These are phyloP conservation scores for Starmerella roubikii DNA, from an alignment of 805 yeast genomes.

Conservation along the genomic window DNA sequence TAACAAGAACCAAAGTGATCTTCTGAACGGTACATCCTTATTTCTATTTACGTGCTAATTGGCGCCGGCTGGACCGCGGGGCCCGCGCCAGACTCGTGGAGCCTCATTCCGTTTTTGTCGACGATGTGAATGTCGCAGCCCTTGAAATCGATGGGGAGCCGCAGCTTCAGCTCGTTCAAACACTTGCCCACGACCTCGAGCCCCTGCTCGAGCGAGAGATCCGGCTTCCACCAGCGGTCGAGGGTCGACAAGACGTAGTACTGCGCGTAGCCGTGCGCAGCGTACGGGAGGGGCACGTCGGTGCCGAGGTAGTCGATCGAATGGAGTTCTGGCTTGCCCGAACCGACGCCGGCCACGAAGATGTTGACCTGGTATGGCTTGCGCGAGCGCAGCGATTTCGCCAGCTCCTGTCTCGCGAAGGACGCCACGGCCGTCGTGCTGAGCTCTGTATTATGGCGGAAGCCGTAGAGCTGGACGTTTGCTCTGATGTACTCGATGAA, in stretches of 20 bases:
- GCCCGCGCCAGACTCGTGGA: slow-evolving; percentile 16
- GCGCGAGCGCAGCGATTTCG: slow-evolving; percentile 77
- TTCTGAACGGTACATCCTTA: background rate
- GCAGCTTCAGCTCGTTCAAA: slow-evolving; percentile 59
- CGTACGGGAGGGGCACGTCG: slow-evolving; percentile 79
- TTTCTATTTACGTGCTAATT: background rate
- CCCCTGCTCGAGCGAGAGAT: slow-evolving; percentile 67
- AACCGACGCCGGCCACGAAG: slow-evolving; percentile 75
- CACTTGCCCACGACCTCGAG: slow-evolving; percentile 58
- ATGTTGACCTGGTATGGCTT: slow-evolving; percentile 92
- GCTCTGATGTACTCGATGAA: slow-evolving; percentile 93
- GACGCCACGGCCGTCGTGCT: slow-evolving; percentile 78
- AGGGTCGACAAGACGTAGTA: slow-evolving; percentile 81
- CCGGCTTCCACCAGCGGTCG: slow-evolving; percentile 77
- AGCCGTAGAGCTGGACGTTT: slow-evolving; percentile 72
- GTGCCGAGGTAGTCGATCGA: slow-evolving; percentile 95
- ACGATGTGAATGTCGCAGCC: slow-evolving; percentile 62
- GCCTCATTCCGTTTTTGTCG: slow-evolving; percentile 41
- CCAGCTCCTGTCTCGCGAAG: slow-evolving; percentile 77
- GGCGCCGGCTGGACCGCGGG: background rate
- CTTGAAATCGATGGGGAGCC: slow-evolving; percentile 91
- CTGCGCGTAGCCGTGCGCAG: slow-evolving; percentile 98
- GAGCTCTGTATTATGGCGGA: slow-evolving; percentile 72
- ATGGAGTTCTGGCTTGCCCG: slow-evolving; percentile 50
- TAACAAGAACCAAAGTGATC: no score